A percentile compares a stretch with the other conserved stretches of the same genome.
Conservation (phyloP, 1,284 basidiomycete genomes). For the Microbotryum scabiosae region DNA sequence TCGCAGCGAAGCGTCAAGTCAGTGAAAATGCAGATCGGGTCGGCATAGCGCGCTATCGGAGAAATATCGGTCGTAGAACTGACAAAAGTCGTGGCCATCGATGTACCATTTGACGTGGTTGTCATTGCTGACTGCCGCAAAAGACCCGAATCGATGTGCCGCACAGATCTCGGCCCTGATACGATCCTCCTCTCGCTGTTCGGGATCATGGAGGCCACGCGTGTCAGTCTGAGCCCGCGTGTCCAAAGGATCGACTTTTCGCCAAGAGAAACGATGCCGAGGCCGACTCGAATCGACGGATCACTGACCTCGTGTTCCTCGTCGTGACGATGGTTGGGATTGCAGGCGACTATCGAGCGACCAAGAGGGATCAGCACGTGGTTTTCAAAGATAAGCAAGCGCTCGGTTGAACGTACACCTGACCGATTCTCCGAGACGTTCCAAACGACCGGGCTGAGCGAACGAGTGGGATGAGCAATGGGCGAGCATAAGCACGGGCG, state of each 20-base stretch:
- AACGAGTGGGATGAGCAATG: too few relatives aligned
- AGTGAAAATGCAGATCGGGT: too few relatives aligned
- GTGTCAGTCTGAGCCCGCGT: constrained; percentile 43
- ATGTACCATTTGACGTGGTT: constrained; percentile 75
- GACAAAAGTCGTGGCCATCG: constrained; percentile 47
- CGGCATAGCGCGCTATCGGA: too few relatives aligned
- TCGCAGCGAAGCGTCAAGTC: too few relatives aligned
- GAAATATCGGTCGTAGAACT: not conserved
- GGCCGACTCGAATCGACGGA: not conserved
- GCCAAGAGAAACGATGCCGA: not conserved
- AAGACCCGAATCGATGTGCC: constrained; percentile 73
- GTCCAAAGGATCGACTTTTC: not conserved
- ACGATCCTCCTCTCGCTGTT: constrained; percentile 49
- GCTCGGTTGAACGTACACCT: too few relatives aligned
- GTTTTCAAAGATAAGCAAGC: too few relatives aligned
- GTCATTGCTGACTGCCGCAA: constrained; percentile 58
- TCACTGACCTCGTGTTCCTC: constrained; percentile 35
- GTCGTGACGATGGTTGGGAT: constrained; percentile 59
- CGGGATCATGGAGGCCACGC: constrained; percentile 4
- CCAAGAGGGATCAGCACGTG: too few relatives aligned
- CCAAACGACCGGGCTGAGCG: too few relatives aligned
- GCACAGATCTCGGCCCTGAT: constrained; percentile 62
- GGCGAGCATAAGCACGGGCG: too few relatives aligned
- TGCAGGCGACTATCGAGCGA: constrained; percentile 16
- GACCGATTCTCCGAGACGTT: too few relatives aligned